phyloP scores from a whole-genome alignment of 495 filamentous ascomycete species.

The Aspergillus asperescens region DNA sequence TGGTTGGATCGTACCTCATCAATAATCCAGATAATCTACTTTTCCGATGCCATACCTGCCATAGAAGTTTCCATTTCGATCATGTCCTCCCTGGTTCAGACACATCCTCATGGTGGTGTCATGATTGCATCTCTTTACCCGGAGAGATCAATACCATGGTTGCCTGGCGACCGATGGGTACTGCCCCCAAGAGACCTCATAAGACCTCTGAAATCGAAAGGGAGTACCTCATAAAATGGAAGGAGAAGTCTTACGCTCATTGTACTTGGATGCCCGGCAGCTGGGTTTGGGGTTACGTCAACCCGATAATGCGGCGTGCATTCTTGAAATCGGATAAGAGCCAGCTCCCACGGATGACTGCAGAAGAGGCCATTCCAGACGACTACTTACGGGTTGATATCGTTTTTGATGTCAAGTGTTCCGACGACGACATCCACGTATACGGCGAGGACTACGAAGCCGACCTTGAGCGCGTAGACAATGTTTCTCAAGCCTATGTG shows the following conservation, averaged over 20 bases:
- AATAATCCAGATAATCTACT: constrained; percentile 72
- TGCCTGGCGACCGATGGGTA: constrained; percentile 75
- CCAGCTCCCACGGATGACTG: constrained; percentile 60
- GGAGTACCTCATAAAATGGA: constrained; percentile 91
- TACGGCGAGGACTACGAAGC: constrained; percentile 50
- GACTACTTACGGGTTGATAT: constrained; percentile 83
- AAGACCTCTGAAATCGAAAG: constrained; percentile 65
- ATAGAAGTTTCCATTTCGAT: constrained; percentile 73
- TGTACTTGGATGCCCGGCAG: constrained; percentile 79
- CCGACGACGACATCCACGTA: constrained; percentile 39
- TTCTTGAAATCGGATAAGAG: constrained; percentile 67
- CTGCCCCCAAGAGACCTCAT: constrained; percentile 33
- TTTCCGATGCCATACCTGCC: constrained; percentile 76
- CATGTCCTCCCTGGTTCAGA: constrained; percentile 54
- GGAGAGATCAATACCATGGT: constrained; percentile 66
- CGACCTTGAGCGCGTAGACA: constrained; percentile 60
- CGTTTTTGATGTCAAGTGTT: constrained; percentile 71
- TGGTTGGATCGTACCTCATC: constrained; percentile 55
- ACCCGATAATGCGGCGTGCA: constrained; percentile 57
- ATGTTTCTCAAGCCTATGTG: constrained; percentile 66
- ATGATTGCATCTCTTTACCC: constrained; percentile 56
- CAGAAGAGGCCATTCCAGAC: constrained; percentile 76
- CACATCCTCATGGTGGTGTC: constrained; percentile 60
- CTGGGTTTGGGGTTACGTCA: constrained; percentile 80
- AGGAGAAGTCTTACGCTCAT: constrained; percentile 68